Percentiles rank a stretch among this genome's conserved stretches.
These are phyloP conservation scores for Arabidopsis lyrata DNA, from an alignment of 441 rosid genomes.

Conservation along the genomic window DNA sequence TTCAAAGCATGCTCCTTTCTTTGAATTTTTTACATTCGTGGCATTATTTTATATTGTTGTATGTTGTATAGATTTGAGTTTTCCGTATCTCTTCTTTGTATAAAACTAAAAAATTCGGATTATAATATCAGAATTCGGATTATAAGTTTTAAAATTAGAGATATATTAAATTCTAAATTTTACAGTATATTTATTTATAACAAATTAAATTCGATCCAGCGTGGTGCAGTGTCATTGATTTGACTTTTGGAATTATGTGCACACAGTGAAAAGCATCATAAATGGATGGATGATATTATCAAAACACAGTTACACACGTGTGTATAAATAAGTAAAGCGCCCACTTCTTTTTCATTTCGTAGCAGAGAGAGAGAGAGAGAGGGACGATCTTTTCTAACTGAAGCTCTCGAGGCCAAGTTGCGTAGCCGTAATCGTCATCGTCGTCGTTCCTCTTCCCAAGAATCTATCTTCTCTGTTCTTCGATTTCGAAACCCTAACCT, in stretches of 20 bases:
- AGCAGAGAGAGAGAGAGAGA: constrained; percentile 17
- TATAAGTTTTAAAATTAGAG: not conserved
- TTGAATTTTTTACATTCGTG: no score
- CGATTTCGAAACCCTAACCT: constrained; percentile 34
- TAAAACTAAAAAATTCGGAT: no score
- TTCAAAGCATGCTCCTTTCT: no score
- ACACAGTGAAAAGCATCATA: not conserved
- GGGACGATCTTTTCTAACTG: constrained; percentile 25
- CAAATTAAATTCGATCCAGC: not conserved
- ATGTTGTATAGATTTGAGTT: no score
- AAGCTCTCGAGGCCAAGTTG: constrained; percentile 30
- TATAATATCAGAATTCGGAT: no score
- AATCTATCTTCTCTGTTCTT: constrained; percentile 17
- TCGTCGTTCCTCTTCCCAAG: constrained; percentile 32
- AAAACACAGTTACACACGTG: constrained; percentile 7
- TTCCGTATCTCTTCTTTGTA: no score
- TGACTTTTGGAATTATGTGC: not conserved
- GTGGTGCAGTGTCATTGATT: constrained; percentile 30
- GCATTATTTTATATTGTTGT: no score
- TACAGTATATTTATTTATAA: no score
- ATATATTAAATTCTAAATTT: not conserved
- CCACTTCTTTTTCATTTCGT: not conserved
- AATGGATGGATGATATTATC: constrained; percentile 6
- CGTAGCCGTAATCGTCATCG: constrained; percentile 37
- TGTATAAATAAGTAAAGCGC: constrained; percentile 13